phyloP scores from a whole-genome alignment of 441 rosid genomes.

The Erodium moschatum region DNA sequence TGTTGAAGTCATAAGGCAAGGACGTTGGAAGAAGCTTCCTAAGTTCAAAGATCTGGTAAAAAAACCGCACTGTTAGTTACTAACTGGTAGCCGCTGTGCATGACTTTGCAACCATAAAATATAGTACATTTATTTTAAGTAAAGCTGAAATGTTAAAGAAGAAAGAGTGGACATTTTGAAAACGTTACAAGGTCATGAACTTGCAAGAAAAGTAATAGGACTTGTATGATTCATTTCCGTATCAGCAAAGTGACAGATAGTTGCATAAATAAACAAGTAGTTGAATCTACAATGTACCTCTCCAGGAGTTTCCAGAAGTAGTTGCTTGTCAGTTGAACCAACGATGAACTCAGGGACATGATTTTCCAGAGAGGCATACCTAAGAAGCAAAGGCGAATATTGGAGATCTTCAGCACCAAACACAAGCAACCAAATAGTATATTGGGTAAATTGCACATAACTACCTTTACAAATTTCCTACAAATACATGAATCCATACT shows the following conservation, averaged over 20 bases:
- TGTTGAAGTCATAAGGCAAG: constrained; percentile 67
- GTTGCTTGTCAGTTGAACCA: constrained; percentile 72
- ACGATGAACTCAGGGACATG: constrained; percentile 48
- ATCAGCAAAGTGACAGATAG: not conserved
- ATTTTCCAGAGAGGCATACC: constrained; percentile 48
- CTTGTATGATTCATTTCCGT: not conserved
- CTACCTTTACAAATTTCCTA: too few species aligned
- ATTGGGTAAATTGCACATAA: not conserved
- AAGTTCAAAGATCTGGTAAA: constrained; percentile 68
- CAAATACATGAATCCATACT: too few species aligned
- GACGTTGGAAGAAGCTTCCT: constrained; percentile 75
- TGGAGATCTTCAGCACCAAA: constrained; percentile 5
- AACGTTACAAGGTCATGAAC: not conserved
- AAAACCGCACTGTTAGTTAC: not conserved
- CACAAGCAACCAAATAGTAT: constrained; percentile 3
- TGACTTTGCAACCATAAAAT: not conserved
- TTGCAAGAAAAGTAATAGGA: not conserved
- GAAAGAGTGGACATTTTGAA: not conserved
- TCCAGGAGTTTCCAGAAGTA: constrained; percentile 83
- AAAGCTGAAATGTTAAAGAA: not conserved
- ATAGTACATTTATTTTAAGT: not conserved
- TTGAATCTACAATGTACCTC: constrained; percentile 38
- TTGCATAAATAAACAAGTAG: not conserved
- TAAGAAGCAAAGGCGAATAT: constrained; percentile 20
- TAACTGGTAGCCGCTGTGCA: not conserved